phyloP scores from a whole-genome alignment of 2,329 filamentous ascomycete species.

The Pseudophaeomoniella oleicola region DNA sequence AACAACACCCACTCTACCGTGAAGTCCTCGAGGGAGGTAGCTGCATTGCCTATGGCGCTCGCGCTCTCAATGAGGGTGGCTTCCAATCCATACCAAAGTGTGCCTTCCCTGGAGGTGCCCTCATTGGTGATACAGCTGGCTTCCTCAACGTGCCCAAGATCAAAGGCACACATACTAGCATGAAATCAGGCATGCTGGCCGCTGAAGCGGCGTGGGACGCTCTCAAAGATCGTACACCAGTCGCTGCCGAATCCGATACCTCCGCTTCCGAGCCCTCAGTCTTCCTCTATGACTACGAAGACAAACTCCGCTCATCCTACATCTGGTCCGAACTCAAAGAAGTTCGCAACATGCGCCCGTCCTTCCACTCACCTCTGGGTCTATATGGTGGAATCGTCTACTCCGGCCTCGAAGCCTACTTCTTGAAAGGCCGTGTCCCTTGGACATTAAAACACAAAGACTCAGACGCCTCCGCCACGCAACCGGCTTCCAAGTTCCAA shows the following conservation, averaged over 20 bases:
- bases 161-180: constrained; percentile 95
- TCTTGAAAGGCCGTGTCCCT: constrained; percentile 71
- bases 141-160: constrained; percentile 98
- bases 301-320: constrained; percentile 64
- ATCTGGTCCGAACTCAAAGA: constrained; percentile 93
- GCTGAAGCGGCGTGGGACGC: constrained; percentile 81
- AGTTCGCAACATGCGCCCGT: constrained; percentile 94
- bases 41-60: constrained; percentile 90
- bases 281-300: constrained; percentile 91
- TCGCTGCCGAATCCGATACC: constrained; percentile 34
- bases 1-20: constrained; percentile 86
- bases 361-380: constrained; percentile 77
- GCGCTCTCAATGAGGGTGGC: constrained; percentile 83
- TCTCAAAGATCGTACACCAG: constrained; percentile 36
- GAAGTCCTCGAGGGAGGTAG: constrained; percentile 85
- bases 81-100: constrained; percentile 97
- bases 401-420: constrained; percentile 79
- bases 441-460: constrained; percentile 85
- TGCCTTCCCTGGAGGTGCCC: constrained; percentile 84
- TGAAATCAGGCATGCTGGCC: constrained; percentile 94
- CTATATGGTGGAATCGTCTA: constrained; percentile 83
- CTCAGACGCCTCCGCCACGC: constrained; percentile 65
- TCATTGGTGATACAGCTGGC: constrained; percentile 91
- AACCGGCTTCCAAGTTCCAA: constrained; percentile 58
- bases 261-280: constrained; percentile 26